Base-by-base conservation (phyloP, 768 basidiomycete species). In the Mycena vitilis region DNA sequence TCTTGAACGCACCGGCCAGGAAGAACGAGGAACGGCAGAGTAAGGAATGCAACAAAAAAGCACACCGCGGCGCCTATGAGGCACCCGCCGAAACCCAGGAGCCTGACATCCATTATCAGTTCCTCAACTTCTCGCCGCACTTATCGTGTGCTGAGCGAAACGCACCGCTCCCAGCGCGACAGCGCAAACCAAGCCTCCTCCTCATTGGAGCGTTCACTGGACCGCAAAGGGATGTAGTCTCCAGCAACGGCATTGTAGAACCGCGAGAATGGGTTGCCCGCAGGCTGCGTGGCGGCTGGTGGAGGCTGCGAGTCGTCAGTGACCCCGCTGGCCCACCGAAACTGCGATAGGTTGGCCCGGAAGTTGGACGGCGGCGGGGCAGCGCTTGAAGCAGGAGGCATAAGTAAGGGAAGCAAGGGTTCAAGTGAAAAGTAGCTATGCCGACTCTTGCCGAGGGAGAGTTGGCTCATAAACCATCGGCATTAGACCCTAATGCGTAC, bases 181-280 rank as follows among this genome's bases (percentile, higher is more conserved):
- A 96, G 81, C 49, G 93, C 92, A 79, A 98, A 95, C 86, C 92
- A 97, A 3, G 97, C 96, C 75, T 98, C 95, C 73, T 99, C 97
- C 78, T 99, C 96, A 78, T 95, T 95, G 37, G 92, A 91, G 51
- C 89, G 86, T 72, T 95, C 95, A 69, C 76, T 88, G 4, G 92
- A 93, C 47, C 95, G 86, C 68, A 98, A 82, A 0, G 97, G 98
- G 55, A 99, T 89, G 75, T 98, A 98, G 70, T 91, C 90, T 15
- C 91, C 91, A 11, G 93, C 93, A 57, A 98, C 84, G 20, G 92
- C 88, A 65, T 89, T 92, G 81, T 96, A 97, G 77, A 96, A 94
- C 36, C 95, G 86, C 15, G 92, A 88, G 78, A 98, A 95, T 5
- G 94, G 90, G 75, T 93, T 93, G 4, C 68, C 68, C 3, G 80